Evolutionary conservation across 2,329 filamentous ascomycete species (phyloP), one percentile per base, ranked within the genome.

Genomic region (Hypoxylon rubiginosum): DNA sequence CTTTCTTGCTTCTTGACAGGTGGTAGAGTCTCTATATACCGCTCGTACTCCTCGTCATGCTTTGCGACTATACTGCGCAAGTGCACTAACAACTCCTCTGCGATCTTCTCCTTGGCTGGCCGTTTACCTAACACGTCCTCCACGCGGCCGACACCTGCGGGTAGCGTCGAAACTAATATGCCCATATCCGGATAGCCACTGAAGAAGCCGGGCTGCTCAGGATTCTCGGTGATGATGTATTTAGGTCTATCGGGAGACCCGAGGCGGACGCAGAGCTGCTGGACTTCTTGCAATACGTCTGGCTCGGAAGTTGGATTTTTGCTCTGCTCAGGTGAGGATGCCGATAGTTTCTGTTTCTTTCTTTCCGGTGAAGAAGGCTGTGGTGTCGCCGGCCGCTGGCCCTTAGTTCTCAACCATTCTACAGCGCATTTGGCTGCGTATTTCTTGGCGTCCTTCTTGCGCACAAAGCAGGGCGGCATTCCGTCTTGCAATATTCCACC

Each of bases 401-500:
- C 64, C 8, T 71, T 71, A 24, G 74, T 64, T 19, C 74, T 71
- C 15, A 86, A 76, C 77, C 80, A 85, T 7, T 79, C 74, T 21
- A 83, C 69, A 24, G 84, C 84, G 11, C 79, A 80, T 69, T 81
- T 82, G 21, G 86, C 85, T 0, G 86, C 85, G 67, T 83, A 86
- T 65, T 82, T 79, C 73, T 85, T 87, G 24, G 86, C 85, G 36
- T 82, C 82, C 78, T 85, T 87, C 69, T 87, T 87, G 26, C 72
- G 77, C 10, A 74, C 61, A 56, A 86, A 88, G 0, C 71, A 62
- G 0, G 81, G 81, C 32, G 71, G 62, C 2, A 69, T 62, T 1
- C 60, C 70, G 32, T 74, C 74, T 6, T 66, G 50, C 0, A 71
- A 64, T 11, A 75, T 70, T 24, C 82, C 82, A 19, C 64, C 59